Evolutionary conservation across 2,329 filamentous ascomycete species (phyloP).

Genomic region (Paraphaeosphaeria sporulosa): DNA sequence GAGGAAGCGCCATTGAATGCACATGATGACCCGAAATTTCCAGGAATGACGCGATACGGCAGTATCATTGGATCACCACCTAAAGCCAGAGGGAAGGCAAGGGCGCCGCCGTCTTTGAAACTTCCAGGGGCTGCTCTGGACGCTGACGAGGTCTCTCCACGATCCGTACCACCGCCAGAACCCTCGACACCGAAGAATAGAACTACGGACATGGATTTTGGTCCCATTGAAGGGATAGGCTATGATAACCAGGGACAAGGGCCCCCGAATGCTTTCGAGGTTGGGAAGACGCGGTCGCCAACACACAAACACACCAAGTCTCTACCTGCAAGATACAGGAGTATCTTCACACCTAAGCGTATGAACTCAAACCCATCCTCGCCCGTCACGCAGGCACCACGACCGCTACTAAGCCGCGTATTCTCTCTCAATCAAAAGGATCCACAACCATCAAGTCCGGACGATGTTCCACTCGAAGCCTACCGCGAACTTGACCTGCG

Average conservation of each 20-base stretch:
- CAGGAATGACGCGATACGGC: slow-evolving; percentile 63
- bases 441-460: slow-evolving; percentile 44
- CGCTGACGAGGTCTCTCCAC: slow-evolving; percentile 40
- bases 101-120: slow-evolving; percentile 59
- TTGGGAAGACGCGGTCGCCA: slow-evolving; percentile 51
- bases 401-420: slow-evolving; percentile 50
- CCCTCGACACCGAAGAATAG: slow-evolving; percentile 20
- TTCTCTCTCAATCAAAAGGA: slow-evolving; percentile 53
- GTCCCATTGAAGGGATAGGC: slow-evolving; percentile 19
- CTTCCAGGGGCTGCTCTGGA: slow-evolving; percentile 69
- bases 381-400: slow-evolving; percentile 33
- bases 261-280: slow-evolving; percentile 52
- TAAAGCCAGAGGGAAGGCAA: slow-evolving; percentile 28
- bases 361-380: slow-evolving; percentile 48
- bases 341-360: slow-evolving; percentile 51
- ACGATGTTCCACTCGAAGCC: slow-evolving; percentile 62
- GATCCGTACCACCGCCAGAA: slow-evolving; percentile 23
- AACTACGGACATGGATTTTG: slow-evolving; percentile 29
- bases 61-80: slow-evolving; percentile 67
- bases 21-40: slow-evolving; percentile 20
- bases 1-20: slow-evolving; percentile 44
- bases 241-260: slow-evolving; percentile 9
- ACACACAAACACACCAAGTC: slow-evolving; percentile 39
- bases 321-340: slow-evolving; percentile 42
- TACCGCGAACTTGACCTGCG: slow-evolving; percentile 72